Conservation (phyloP, 2,329 filamentous ascomycete genomes). For the Gaeumannomyces sp. region DNA sequence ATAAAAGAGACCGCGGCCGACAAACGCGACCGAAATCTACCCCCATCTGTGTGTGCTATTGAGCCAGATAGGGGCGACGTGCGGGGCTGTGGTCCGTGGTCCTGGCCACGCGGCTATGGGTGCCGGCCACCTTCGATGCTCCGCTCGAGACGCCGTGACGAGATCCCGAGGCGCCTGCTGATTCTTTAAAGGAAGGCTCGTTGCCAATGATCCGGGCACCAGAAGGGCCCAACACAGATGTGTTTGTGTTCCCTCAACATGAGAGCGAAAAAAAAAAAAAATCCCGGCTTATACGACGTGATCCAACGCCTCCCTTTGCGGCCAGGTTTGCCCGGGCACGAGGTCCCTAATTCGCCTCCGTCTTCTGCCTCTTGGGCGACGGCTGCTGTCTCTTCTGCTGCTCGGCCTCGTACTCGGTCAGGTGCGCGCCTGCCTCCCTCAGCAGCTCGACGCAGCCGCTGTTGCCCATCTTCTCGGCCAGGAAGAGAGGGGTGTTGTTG, state of each 20-base stretch:
- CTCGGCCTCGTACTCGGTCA: conserved; percentile 44
- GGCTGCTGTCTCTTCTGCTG: conserved; percentile 2
- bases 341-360: not conserved
- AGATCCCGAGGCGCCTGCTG: not conserved
- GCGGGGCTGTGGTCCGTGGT: not conserved
- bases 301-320: not conserved
- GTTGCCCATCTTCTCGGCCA: conserved; percentile 54
- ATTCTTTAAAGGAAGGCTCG: not conserved
- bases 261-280: not conserved
- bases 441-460: conserved; percentile 47
- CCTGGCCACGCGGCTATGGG: not conserved
- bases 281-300: not conserved
- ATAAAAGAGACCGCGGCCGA: not conserved
- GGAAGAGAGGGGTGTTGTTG: conserved; percentile 59
- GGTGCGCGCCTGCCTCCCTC: conserved; percentile 51
- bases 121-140: not conserved
- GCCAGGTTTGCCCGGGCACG: not conserved
- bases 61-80: no score
- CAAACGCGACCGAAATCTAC: not conserved
- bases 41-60: not conserved
- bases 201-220: not conserved
- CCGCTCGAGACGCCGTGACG: not conserved
- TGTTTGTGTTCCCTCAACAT: not conserved
- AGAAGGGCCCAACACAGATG: not conserved
- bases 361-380: not conserved